These are phyloP conservation scores for Lentinula detonsa DNA, from an alignment of 768 basidiomycete species.

Conservation along the genomic window DNA sequence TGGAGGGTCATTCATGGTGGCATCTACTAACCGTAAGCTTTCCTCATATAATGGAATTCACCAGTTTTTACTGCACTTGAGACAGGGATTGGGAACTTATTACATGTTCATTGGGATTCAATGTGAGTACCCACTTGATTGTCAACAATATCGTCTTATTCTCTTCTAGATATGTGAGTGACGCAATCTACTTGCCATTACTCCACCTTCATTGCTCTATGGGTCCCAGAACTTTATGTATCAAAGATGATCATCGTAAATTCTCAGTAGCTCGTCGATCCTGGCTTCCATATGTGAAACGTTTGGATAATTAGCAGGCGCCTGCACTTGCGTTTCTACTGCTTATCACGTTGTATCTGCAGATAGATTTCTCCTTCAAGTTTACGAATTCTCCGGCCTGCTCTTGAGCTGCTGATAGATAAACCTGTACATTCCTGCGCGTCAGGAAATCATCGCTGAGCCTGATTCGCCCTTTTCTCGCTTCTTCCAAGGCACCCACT, in stretches of 20 bases:
- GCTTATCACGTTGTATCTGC: neutral
- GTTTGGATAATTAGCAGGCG: conserved; percentile 19
- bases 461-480: neutral
- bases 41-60: neutral
- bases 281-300: conserved; percentile 44
- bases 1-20: conserved; percentile 78
- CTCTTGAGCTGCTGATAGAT: neutral
- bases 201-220: conserved; percentile 8
- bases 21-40: conserved; percentile 55
- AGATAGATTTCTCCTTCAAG: neutral
- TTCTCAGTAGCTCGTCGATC: conserved; percentile 34
- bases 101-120: conserved; percentile 47
- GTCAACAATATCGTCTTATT: neutral
- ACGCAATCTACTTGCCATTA: conserved; percentile 11
- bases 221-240: conserved; percentile 43
- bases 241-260: conserved; percentile 52
- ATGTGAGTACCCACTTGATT: conserved; percentile 27
- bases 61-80: neutral
- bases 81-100: conserved; percentile 44
- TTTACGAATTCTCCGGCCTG: neutral
- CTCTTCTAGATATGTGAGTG: conserved; percentile 34
- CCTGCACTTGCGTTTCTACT: neutral
- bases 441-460: too few relatives aligned
- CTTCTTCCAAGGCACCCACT: neutral
- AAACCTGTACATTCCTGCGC: neutral